Evolutionary conservation across 2,329 filamentous ascomycete genomes (phyloP), one percentile per base, ranked within the genome.

Genomic region (Zymoseptoria crescenta): DNA sequence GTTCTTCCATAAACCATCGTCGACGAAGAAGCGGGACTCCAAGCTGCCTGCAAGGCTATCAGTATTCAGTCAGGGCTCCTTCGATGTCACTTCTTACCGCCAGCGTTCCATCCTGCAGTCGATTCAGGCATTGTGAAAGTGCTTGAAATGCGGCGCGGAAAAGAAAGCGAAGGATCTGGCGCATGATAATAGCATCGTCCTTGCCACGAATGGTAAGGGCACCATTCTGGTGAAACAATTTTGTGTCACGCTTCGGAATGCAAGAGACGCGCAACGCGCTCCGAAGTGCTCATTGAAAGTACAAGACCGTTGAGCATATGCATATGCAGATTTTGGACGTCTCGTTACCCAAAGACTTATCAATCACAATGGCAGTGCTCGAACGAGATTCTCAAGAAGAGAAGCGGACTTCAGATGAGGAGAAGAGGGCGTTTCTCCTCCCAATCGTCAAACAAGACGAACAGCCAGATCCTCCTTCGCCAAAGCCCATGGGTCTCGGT

Each of bases 1-100:
- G 54, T 86, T 80, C 68, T 84, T 85, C 87, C 87, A 91, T 61
- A 89, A 74, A 45, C 85, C 84, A 63, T 80, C 79, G 67, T 87
- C 83, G 28, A 75, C 62, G 61, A 75, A 76, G 54, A 71, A 75
- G 50, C 72, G 68, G 1, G 75, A 74, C 54, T 76, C 74, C n/a
- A 77, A 66, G 56, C 76, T 70, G 1, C 61, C 67, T 69, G 60
- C 8, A 19, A 1, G 7, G 41, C 30, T 8, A 28, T 55, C 45
- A 62, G 49, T 27, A 19, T 20, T 27, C 56, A 41, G 52, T 16
- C 21, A 30, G 9, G 10, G 16, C 24, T 27, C 13, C 7, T 24
- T 20, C 24, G 27, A 41, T 19, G 28, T 10, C 24, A 35, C 8
- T 8, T 41, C 62, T 56, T 55, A 65, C 65, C 63, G 56, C 62